These are phyloP conservation scores for Saccharomycopsis hybrid DNA, from an alignment of 1,139 yeast genomes.

Conservation along the genomic window DNA sequence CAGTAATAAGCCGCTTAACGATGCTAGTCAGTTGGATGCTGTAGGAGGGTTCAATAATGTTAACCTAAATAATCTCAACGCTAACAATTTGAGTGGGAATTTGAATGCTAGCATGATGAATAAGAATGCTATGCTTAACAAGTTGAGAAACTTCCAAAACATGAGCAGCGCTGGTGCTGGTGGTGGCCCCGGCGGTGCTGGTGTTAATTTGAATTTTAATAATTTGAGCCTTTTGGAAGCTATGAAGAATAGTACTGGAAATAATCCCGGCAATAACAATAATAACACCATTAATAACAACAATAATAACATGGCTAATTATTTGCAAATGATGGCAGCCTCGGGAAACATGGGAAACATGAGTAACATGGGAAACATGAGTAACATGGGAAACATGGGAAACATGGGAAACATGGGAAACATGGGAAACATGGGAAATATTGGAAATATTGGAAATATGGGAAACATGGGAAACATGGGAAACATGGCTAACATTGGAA, in stretches of 20 bases:
- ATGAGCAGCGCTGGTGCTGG: background rate
- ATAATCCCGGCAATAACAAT: too few species aligned
- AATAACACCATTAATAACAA: too few species aligned
- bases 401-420: background rate
- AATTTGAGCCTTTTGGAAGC: slow-evolving; percentile 4
- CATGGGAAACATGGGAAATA: background rate
- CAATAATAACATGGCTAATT: too few species aligned
- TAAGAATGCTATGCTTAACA: slow-evolving; percentile 1
- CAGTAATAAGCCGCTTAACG: too few species aligned
- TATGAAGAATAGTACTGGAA: too few species aligned
- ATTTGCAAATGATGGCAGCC: too few species aligned
- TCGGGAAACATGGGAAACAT: too few species aligned
- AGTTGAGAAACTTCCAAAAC: slow-evolving; percentile 3
- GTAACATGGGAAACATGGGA: background rate
- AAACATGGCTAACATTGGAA: too few species aligned
- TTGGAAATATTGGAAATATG: background rate
- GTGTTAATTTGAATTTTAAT: slow-evolving; percentile 1
- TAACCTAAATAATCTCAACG: background rate
- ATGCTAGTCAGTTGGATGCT: too few species aligned
- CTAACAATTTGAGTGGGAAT: background rate
- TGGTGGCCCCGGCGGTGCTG: background rate
- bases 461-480: slow-evolving; percentile 3
- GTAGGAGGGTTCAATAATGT: too few species aligned
- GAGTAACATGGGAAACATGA: slow-evolving; percentile 1
- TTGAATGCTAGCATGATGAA: background rate